Percentiles rank a stretch among this genome's conserved stretches.
Evolutionary conservation across 2,329 filamentous ascomycete species (phyloP).

Genomic region (Microdochium nivale): DNA sequence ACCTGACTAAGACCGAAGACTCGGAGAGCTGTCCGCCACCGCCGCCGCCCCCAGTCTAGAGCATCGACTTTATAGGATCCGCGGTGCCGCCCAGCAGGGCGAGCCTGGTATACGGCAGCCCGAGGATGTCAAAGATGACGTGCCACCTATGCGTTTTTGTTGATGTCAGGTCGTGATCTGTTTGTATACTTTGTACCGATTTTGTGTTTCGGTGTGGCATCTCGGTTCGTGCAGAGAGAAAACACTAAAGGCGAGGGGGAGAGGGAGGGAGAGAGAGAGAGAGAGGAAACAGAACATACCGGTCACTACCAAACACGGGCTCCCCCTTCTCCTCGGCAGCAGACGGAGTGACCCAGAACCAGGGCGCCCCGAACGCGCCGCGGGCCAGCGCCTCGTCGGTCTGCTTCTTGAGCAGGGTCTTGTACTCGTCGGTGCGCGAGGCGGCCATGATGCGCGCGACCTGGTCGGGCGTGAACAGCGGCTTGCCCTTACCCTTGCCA

Average conservation of each 20-base stretch:
- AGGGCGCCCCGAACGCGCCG: slow-evolving; percentile 71
- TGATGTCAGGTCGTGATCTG: not conserved
- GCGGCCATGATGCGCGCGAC: slow-evolving; percentile 46
- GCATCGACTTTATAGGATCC: slow-evolving; percentile 20
- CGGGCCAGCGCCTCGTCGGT: slow-evolving; percentile 53
- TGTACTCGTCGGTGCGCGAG: slow-evolving; percentile 35
- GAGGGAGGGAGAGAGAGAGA: not conserved
- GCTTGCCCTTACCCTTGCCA: slow-evolving; percentile 6
- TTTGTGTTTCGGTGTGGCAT: too few relatives aligned
- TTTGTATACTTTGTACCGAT: too few relatives aligned
- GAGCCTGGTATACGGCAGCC: slow-evolving; percentile 48
- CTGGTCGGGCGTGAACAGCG: slow-evolving; percentile 41
- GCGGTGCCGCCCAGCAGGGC: slow-evolving; percentile 30
- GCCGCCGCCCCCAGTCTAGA: too few relatives aligned
- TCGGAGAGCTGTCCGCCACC: too few relatives aligned
- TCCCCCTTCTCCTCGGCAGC: slow-evolving; percentile 47
- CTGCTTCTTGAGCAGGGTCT: slow-evolving; percentile 37
- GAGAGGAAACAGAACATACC: slow-evolving; percentile 27
- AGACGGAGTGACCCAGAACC: slow-evolving; percentile 52
- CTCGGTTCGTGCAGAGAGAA: too few relatives aligned
- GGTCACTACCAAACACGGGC: slow-evolving; percentile 72
- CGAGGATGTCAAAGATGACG: slow-evolving; percentile 60
- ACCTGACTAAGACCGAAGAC: too few relatives aligned
- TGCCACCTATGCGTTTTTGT: slow-evolving; percentile 40
- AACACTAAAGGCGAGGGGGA: too few relatives aligned